Evolutionary conservation across 176 grass and related monocot genomes (phyloP).

Genomic region (Coix lacrymajobi): DNA sequence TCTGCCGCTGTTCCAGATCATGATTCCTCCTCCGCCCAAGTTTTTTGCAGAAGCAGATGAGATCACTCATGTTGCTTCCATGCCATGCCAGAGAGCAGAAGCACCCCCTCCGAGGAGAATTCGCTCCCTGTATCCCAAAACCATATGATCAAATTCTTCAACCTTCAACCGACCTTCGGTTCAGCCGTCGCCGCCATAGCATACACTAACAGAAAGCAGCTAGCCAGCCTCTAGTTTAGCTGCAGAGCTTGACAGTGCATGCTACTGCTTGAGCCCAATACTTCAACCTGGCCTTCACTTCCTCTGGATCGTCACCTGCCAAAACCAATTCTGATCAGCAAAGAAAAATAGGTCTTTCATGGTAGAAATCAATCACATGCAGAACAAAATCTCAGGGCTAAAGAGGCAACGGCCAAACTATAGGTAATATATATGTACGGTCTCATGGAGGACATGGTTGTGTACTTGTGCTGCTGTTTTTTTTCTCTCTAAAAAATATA

Average conservation of each 20-base stretch:
- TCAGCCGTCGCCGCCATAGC: conserved; percentile 19
- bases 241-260: conserved; percentile 86
- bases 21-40: background rate
- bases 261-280: conserved; percentile 89
- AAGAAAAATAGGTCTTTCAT: background rate
- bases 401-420: background rate
- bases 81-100: conserved; percentile 18
- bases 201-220: background rate
- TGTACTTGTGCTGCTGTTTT: background rate
- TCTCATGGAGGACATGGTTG: background rate
- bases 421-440: background rate
- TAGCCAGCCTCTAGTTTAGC: conserved; percentile 16
- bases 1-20: background rate
- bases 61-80: conserved; percentile 11
- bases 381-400: background rate
- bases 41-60: conserved; percentile 8
- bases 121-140: background rate
- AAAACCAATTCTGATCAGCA: conserved; percentile 26
- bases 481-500: too few species aligned
- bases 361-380: background rate
- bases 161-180: conserved; percentile 17
- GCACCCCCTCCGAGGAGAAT: background rate
- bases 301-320: conserved; percentile 66
- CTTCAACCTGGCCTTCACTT: conserved; percentile 79
- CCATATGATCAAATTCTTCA: conserved; percentile 26